Evolutionary conservation across 139 green algal species (phyloP).

Genomic region (Micractinium sp.): DNA sequence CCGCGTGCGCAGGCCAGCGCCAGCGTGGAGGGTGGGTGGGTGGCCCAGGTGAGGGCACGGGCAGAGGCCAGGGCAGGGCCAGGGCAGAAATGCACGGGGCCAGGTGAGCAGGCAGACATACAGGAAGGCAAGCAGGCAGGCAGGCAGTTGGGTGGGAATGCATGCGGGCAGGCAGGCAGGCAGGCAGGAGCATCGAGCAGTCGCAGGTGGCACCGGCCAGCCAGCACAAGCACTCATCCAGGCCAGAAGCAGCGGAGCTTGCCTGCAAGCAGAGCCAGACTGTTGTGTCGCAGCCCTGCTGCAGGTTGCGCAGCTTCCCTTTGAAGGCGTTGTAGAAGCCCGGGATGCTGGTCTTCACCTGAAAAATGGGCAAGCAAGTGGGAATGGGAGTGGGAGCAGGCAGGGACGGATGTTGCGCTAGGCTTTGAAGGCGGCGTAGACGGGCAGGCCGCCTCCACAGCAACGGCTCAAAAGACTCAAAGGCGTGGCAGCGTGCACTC

Average conservation of each 20-base stretch:
- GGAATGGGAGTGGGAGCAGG: not conserved
- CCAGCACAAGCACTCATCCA: not conserved
- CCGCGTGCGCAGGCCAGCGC: too few species aligned
- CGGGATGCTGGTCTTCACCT: slow-evolving; percentile 60
- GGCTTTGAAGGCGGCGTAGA: not conserved
- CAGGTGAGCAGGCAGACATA: too few species aligned
- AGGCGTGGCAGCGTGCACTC: not conserved
- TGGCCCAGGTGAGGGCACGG: too few species aligned
- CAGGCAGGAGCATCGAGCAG: too few species aligned
- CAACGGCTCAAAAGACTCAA: too few species aligned
- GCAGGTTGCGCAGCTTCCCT: slow-evolving; percentile 53
- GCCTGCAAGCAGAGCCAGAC: slow-evolving; percentile 69
- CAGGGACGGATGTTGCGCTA: not conserved
- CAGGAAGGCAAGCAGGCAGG: too few species aligned
- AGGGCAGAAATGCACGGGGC: too few species aligned
- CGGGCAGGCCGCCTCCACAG: too few species aligned
- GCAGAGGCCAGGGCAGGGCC: too few species aligned
- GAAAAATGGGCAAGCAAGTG: not conserved
- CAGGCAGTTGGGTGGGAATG: too few species aligned
- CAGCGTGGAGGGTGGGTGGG: too few species aligned
- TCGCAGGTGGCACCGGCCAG: not conserved
- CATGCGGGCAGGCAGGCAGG: not conserved
- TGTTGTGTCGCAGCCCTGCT: slow-evolving; percentile 70
- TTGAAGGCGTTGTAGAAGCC: slow-evolving; percentile 66
- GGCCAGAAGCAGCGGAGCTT: not conserved